Conservation (phyloP, 73 alveolate genomes). For the Tetrahymena malaccensis region DNA sequence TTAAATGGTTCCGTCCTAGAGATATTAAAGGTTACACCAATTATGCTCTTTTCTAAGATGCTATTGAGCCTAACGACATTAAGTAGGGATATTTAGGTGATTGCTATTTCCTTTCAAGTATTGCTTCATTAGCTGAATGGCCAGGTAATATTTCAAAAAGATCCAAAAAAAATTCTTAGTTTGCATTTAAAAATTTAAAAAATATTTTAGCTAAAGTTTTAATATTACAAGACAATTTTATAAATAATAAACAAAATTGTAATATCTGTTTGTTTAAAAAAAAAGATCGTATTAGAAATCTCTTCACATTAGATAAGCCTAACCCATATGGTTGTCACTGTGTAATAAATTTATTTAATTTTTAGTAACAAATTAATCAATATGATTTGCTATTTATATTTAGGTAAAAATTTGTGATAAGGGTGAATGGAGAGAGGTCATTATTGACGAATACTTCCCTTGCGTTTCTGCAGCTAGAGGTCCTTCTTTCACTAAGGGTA, state of each 20-base stretch:
- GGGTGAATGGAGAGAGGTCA: constrained; percentile 65
- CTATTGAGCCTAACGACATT: constrained; percentile 69
- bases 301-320: neutral
- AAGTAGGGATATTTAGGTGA: constrained; percentile 74
- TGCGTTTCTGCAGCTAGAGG: constrained; percentile 52
- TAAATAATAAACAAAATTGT: neutral
- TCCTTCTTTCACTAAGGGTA: constrained; percentile 72
- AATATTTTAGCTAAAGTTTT: neutral
- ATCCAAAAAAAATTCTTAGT: neutral
- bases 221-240: neutral
- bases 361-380: neutral
- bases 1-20: neutral
- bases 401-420: constrained; percentile 37
- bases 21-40: neutral
- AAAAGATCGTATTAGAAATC: neutral
- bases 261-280: neutral
- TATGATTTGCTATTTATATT: neutral
- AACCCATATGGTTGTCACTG: neutral
- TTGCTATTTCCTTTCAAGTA: constrained; percentile 74
- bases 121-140: constrained; percentile 69
- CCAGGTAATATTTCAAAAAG: constrained; percentile 22
- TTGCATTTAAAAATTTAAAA: neutral
- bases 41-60: neutral
- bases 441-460: constrained; percentile 78
- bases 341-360: neutral